Evolutionary conservation across 2,329 filamentous ascomycete species (phyloP), one percentile per base, ranked within the genome.

Genomic region (Tolypocladium ophioglossoides): DNA sequence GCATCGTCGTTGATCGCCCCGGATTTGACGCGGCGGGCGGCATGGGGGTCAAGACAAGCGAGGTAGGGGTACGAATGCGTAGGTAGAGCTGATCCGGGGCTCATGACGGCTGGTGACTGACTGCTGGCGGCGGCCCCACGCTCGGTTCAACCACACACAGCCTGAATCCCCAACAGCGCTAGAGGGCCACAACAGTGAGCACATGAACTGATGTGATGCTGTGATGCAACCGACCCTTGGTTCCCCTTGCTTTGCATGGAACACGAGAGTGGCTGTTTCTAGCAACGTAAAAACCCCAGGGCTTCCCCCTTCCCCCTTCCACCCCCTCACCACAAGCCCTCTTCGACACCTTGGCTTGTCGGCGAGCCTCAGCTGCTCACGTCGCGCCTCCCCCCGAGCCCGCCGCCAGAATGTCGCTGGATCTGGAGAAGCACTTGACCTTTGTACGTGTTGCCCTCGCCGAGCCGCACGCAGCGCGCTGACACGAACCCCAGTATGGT

Each of bases 391-490:
- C 16, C 34, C 5, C 30, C 22, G 40, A 18, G 14, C n/a, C 47
- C 46, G 20, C 32, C 22, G 37, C 58, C 62, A 65, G 57, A 58
- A 85, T 85, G 82, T 81, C 82, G 62, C 79, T 94, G 65, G 85
- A 91, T 65, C 79, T 94, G 52, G 89, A 94, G 74, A 87, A 84
- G 68, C 89, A 92, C 67, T 78, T 94, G 64, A 83, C 82, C 71
- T 91, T 91, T 73, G 89, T 94, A 49, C 47, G 54, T 22, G 10
- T 14, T 20, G 52, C 53, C 50, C 52, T 52, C 55, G 8, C 34
- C 46, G 20, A 22, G n/a, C 30, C 48, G 39, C 18, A 24, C 6
- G 14, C 10, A 12, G 4, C 35, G 9, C 34, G 12, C 24, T 55
- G 22, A 35, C 49, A 54, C 53, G 50, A 12, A 46, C 50, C 40